Base-by-base conservation (phyloP, 1,284 basidiomycete species). In the Apiotrichum gracile region DNA sequence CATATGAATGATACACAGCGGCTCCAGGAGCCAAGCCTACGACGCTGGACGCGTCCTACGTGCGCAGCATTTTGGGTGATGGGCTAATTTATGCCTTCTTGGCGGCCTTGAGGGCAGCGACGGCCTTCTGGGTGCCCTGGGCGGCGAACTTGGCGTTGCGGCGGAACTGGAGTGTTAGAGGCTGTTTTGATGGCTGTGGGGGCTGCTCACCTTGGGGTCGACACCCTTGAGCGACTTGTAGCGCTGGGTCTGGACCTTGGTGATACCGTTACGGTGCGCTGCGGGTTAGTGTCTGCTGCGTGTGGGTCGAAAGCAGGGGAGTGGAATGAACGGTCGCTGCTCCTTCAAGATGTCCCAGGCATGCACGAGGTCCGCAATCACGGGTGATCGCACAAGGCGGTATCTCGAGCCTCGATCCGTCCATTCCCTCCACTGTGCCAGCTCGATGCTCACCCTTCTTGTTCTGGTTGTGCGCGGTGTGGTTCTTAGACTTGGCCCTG, bases 191-290 rank as follows among this genome's bases (percentile, higher is more conserved):
- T 5, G 43, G 33, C 37, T 8, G 42, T 13, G 40, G 24, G 9
- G 16, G 22, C 14, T 34, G 64, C 72, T 58, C 58, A 75, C 75
- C 73, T 77, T 77, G 64, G 75, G 74, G 70, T 77, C 75, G 62
- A 77, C 94, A 83, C 93, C 93, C 80, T 86, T 91, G 80, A 91
- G 75, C 54, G 89, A 93, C 62, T 86, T 83, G 72, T 88, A 85
- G 73, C 85, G 79, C 77, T 84, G 81, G 62, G 83, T 83, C 77
- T 82, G 79, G 54, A 88, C 85, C 76, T 80, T 84, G 79, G 86
- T 90, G 81, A 94, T 93, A 75, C 91, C 94, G 81, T 98, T 98
- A 64, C 88, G 85, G 83, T 98, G 94, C 69, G 94, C 91, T 83
- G 66, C 57, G 55, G 58, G 47, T 51, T 29, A 58, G 49, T 29